phyloP scores from a whole-genome alignment of 75 land plant species.

The Pinus albicaulis region DNA sequence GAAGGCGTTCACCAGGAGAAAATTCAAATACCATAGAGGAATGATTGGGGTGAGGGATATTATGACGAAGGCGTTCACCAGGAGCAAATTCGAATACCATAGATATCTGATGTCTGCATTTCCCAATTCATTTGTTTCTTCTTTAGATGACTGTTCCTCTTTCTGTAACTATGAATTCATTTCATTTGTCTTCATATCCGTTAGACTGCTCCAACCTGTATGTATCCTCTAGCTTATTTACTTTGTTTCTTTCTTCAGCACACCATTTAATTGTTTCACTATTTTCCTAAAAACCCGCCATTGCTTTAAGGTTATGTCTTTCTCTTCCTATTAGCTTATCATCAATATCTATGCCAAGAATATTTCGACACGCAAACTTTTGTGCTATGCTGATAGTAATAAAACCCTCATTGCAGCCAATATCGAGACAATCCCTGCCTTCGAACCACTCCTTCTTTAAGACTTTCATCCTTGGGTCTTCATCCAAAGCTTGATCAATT shows the following conservation, averaged over 20 bases:
- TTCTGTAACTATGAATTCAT: not conserved
- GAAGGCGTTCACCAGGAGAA: too few species aligned
- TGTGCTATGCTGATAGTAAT: conserved; percentile 76
- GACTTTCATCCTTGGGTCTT: conserved; percentile 72
- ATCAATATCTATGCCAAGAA: conserved; percentile 91
- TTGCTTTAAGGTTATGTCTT: conserved; percentile 9
- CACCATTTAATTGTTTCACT: not conserved
- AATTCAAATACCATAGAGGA: too few species aligned
- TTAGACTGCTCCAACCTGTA: conserved; percentile 6
- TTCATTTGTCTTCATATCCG: conserved; percentile 6
- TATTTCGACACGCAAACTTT: conserved; percentile 66
- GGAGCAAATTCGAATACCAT: too few species aligned
- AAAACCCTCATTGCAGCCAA: conserved; percentile 92
- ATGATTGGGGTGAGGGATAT: too few species aligned
- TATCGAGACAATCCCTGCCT: conserved; percentile 81
- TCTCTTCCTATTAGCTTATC: conserved; percentile 29
- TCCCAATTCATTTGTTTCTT: conserved; percentile 1
- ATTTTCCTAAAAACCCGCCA: conserved; percentile 12
- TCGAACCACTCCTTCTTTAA: conserved; percentile 86
- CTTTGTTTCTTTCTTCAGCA: conserved; percentile 5
- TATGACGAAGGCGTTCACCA: too few species aligned
- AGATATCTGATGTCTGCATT: not conserved
- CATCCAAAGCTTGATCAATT: conserved; percentile 42
- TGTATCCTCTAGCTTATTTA: not conserved
- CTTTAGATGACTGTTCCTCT: not conserved